Conservation (phyloP, 495 filamentous ascomycete species). For the Filosporella fistucella region DNA sequence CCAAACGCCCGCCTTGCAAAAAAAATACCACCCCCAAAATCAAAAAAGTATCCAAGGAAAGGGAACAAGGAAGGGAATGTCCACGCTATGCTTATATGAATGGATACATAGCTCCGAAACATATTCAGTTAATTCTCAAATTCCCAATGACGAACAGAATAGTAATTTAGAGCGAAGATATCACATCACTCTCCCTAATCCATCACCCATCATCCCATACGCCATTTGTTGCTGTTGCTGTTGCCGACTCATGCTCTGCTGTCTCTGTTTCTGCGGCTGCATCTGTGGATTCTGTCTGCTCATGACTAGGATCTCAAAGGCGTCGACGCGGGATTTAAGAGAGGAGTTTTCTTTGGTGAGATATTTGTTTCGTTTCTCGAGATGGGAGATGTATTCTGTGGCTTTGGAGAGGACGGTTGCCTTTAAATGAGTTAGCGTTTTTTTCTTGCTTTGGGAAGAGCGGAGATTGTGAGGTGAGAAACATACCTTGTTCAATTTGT, state of each 20-base stretch:
- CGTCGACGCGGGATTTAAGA: conserved; percentile 63
- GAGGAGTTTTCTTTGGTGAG: conserved; percentile 74
- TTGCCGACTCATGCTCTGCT: background rate
- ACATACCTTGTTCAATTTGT: conserved; percentile 91
- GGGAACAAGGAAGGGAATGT: too few relatives aligned
- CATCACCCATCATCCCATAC: too few relatives aligned
- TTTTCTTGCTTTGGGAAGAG: background rate
- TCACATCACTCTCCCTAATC: too few relatives aligned
- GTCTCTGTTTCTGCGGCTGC: background rate
- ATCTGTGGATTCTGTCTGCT: background rate
- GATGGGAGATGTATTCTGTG: conserved; percentile 89
- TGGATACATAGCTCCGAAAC: too few relatives aligned
- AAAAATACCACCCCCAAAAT: too few relatives aligned
- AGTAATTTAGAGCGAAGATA: too few relatives aligned
- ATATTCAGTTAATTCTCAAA: too few relatives aligned
- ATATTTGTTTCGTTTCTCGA: conserved; percentile 85
- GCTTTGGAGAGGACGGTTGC: conserved; percentile 73
- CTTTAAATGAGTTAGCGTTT: conserved; percentile 7
- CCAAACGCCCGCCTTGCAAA: too few relatives aligned
- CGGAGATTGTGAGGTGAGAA: background rate
- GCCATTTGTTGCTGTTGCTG: conserved; percentile 1
- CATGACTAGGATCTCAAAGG: conserved; percentile 65
- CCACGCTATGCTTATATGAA: too few relatives aligned
- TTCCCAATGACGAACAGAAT: too few relatives aligned
- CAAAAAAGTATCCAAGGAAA: too few relatives aligned